A percentile compares a stretch with the other conserved stretches of the same genome.
phyloP scores from a whole-genome alignment of 2,329 filamentous ascomycete genomes.

The Alternaria ethzedia region DNA sequence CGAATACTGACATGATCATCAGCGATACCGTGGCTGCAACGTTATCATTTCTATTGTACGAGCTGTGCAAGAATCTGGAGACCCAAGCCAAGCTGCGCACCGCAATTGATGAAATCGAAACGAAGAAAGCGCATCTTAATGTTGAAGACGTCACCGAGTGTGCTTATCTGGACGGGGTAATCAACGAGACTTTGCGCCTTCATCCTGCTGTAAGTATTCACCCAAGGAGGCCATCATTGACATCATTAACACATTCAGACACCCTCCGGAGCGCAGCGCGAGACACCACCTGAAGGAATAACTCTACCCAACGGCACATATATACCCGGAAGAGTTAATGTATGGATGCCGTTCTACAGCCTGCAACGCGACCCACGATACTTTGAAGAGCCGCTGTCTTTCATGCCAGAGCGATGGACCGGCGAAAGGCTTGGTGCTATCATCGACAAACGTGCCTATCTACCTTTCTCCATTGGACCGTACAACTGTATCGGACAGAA shows the following conservation, averaged over 20 bases:
- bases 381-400: conserved; percentile 29
- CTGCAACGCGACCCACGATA: conserved; percentile 40
- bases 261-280: conserved; percentile 39
- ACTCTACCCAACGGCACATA: conserved; percentile 37
- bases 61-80: conserved; percentile 34
- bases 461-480: conserved; percentile 71
- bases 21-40: conserved; percentile 42
- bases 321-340: conserved; percentile 37
- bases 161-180: conserved; percentile 39
- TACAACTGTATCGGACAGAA: conserved; percentile 75
- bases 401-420: conserved; percentile 43
- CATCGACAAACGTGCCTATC: conserved; percentile 64
- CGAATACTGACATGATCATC: neutral
- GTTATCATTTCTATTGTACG: conserved; percentile 37
- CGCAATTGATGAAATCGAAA: conserved; percentile 21
- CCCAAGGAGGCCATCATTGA: neutral
- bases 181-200: conserved; percentile 40
- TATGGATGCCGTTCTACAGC: conserved; percentile 41
- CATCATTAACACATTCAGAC: conserved; percentile 19
- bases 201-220: conserved; percentile 30
- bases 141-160: conserved; percentile 34
- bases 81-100: conserved; percentile 32
- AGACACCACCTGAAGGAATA: conserved; percentile 42
- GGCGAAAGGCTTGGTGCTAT: conserved; percentile 26
- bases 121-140: conserved; percentile 30